Evolutionary conservation across 176 grass and related monocot species (phyloP).

Genomic region (Elymus sibiricus): DNA sequence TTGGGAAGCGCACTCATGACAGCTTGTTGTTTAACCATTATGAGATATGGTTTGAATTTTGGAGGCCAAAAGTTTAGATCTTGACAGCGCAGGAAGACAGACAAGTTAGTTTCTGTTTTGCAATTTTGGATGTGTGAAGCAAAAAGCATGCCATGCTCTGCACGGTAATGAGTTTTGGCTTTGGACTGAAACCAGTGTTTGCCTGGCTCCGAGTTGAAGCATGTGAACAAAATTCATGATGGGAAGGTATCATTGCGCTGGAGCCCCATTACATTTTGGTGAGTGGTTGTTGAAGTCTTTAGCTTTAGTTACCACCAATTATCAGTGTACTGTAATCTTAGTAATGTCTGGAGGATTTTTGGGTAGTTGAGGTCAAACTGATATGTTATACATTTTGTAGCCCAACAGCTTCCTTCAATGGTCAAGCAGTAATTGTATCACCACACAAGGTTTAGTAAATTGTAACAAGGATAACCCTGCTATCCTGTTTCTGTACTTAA

Average conservation of each 20-base stretch:
- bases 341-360: background rate
- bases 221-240: conserved; percentile 18
- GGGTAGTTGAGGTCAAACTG: background rate
- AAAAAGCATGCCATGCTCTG: conserved; percentile 12
- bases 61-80: conserved; percentile 52
- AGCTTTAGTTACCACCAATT: conserved; percentile 17
- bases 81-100: background rate
- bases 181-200: background rate
- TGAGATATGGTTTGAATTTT: conserved; percentile 94
- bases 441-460: background rate
- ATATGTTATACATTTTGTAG: background rate
- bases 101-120: conserved; percentile 15
- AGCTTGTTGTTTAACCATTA: conserved; percentile 97
- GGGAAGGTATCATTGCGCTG: background rate
- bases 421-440: background rate
- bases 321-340: conserved; percentile 20
- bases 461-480: conserved; percentile 23
- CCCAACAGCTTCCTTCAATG: background rate
- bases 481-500: conserved; percentile 19
- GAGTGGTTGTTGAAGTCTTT: conserved; percentile 23
- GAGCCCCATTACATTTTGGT: conserved; percentile 18
- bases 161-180: background rate
- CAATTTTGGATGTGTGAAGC: conserved; percentile 23
- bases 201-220: background rate
- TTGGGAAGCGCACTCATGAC: conserved; percentile 77